Evolutionary conservation across 495 filamentous ascomycete species (phyloP).

Genomic region (Cercophora sp.): DNA sequence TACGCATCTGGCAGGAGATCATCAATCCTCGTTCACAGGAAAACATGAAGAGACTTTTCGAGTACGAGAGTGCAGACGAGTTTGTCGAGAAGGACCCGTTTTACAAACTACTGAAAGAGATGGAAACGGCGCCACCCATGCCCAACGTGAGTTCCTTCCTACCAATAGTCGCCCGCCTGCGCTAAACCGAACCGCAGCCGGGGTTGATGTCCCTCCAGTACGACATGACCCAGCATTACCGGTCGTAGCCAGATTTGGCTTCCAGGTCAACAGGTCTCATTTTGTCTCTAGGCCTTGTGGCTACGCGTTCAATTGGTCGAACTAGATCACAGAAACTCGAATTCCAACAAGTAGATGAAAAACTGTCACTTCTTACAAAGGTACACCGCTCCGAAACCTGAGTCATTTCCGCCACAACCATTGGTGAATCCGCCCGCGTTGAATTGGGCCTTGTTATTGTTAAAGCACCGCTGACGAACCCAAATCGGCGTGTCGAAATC

Average conservation of each 20-base stretch:
- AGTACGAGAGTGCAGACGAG: slow-evolving; percentile 31
- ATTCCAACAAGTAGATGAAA: too few species aligned
- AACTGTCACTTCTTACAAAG: too few species aligned
- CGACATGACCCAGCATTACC: slow-evolving; percentile 4
- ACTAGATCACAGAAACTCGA: too few species aligned
- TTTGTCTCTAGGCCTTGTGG: too few species aligned
- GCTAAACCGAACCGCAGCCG: background rate
- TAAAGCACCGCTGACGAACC: too few species aligned
- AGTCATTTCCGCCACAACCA: too few species aligned
- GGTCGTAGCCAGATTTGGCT: background rate
- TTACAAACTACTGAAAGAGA: slow-evolving; percentile 30
- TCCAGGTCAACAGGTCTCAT: too few species aligned
- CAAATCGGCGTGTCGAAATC: too few species aligned
- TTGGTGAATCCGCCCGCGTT: too few species aligned
- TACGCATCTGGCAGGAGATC: slow-evolving; percentile 42
- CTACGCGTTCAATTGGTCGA: too few species aligned
- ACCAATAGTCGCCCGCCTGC: background rate
- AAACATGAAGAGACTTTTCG: slow-evolving; percentile 35
- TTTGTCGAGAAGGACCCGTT: slow-evolving; percentile 38
- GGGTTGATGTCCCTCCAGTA: background rate
- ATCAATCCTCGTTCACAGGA: slow-evolving; percentile 46
- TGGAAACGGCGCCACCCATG: slow-evolving; percentile 20
- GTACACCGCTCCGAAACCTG: too few species aligned
- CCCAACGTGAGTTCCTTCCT: background rate
- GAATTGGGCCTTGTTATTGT: too few species aligned